Evolutionary conservation across 2,329 filamentous ascomycete species (phyloP).

Genomic region (Diaporthe destruens): DNA sequence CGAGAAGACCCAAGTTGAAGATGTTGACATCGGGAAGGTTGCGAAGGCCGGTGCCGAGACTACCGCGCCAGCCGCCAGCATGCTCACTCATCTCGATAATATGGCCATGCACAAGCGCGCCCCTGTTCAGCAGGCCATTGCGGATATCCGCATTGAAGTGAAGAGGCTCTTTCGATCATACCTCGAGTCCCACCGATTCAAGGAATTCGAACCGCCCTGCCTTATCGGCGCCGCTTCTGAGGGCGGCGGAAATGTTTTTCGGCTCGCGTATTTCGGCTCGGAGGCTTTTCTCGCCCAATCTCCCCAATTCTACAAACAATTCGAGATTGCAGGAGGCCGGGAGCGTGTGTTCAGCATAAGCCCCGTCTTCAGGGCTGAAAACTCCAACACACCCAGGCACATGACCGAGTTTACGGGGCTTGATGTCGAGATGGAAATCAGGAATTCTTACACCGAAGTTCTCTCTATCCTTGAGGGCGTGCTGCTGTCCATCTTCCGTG

Average conservation of each 20-base stretch:
- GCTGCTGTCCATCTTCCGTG: conserved; percentile 83
- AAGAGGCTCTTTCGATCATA: conserved; percentile 64
- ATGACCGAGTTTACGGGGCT: conserved; percentile 91
- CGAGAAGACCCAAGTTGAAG: conserved; percentile 55
- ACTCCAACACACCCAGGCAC: conserved; percentile 86
- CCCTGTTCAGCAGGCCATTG: conserved; percentile 89
- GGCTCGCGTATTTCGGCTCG: conserved; percentile 88
- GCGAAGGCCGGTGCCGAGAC: conserved; percentile 46
- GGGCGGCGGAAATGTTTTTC: conserved; percentile 92
- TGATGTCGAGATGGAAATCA: conserved; percentile 91
- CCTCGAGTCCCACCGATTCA: conserved; percentile 79
- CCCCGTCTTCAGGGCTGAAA: conserved; percentile 85
- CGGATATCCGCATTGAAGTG: conserved; percentile 49
- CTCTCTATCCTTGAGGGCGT: conserved; percentile 78
- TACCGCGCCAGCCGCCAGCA: conserved; percentile 75
- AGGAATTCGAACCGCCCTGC: conserved; percentile 89
- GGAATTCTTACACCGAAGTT: conserved; percentile 82
- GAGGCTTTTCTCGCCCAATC: conserved; percentile 84
- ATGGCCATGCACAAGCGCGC: conserved; percentile 92
- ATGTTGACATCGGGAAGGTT: conserved; percentile 41
- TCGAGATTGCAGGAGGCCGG: conserved; percentile 82
- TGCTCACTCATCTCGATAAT: conserved; percentile 91
- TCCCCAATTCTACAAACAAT: conserved; percentile 89
- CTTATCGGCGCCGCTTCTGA: conserved; percentile 92
- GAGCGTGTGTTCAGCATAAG: conserved; percentile 84